Percentiles rank a stretch among this genome's conserved stretches.
Evolutionary conservation across 2,329 filamentous ascomycete species (phyloP).

Genomic region (Claviceps citrina): DNA sequence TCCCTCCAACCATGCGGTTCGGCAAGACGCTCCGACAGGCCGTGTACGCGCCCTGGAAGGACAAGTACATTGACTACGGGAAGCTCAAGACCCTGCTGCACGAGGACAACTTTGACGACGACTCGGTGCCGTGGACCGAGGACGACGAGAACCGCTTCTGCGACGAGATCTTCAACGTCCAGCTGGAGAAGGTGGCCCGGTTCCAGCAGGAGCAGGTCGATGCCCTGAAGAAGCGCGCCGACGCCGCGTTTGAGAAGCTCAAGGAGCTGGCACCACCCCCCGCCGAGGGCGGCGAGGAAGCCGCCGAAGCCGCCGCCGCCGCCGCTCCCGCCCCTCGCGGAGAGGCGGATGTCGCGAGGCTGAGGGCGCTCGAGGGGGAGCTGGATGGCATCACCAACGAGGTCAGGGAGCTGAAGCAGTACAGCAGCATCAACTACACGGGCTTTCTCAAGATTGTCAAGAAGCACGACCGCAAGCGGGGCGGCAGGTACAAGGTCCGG

Average conservation of each 20-base stretch:
- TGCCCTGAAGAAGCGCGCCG: conserved; percentile 36
- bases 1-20: conserved; percentile 59
- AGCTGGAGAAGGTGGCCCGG: conserved; percentile 83
- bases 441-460: conserved; percentile 96
- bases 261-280: conserved; percentile 58
- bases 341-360: conserved; percentile 31
- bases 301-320: not conserved
- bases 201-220: conserved; percentile 74
- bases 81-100: conserved; percentile 83
- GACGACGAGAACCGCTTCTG: conserved; percentile 88
- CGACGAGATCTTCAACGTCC: conserved; percentile 84
- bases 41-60: conserved; percentile 76
- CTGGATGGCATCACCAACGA: conserved; percentile 80
- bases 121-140: conserved; percentile 67
- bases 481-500: conserved; percentile 70
- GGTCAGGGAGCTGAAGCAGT: conserved; percentile 85
- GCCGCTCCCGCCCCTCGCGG: conserved; percentile 21
- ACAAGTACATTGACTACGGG: conserved; percentile 86
- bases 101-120: conserved; percentile 50
- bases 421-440: conserved; percentile 91
- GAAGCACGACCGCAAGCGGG: conserved; percentile 93
- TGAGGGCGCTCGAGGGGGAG: conserved; percentile 61
- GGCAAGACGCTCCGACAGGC: conserved; percentile 72
- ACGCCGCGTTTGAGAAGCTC: conserved; percentile 50
- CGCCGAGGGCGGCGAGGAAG: conserved; percentile 16